Evolutionary conservation across 306 rosid species (phyloP).

Genomic region (Astragalus glycyphyllos): DNA sequence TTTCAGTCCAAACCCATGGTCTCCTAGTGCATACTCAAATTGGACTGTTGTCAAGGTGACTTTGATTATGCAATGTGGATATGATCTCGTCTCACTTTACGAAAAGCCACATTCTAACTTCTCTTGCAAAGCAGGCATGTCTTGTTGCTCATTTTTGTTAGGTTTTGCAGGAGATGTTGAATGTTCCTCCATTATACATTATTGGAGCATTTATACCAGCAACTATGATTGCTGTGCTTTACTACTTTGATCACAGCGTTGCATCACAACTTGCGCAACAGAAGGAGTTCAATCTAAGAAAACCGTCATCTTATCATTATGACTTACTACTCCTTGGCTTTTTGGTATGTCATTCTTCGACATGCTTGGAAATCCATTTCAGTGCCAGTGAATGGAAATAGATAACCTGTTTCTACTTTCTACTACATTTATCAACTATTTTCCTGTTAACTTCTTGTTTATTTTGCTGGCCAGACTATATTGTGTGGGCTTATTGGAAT

Average conservation of each 20-base stretch:
- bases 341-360: constrained; percentile 59
- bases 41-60: constrained; percentile 91
- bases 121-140: constrained; percentile 15
- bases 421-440: constrained; percentile 23
- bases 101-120: constrained; percentile 22
- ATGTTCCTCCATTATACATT: constrained; percentile 80
- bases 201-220: constrained; percentile 97
- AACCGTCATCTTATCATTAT: constrained; percentile 92
- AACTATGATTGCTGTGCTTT: constrained; percentile 96
- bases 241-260: constrained; percentile 93
- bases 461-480: constrained; percentile 64
- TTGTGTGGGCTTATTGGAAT: constrained; percentile 92
- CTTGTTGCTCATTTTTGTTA: constrained; percentile 44
- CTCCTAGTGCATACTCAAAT: constrained; percentile 90
- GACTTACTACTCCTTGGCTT: constrained; percentile 92
- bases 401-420: constrained; percentile 31
- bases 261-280: constrained; percentile 98
- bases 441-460: constrained; percentile 28
- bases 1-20: constrained; percentile 98
- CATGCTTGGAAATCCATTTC: constrained; percentile 19
- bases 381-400: constrained; percentile 20
- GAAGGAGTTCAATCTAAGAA: constrained; percentile 90
- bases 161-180: constrained; percentile 84
- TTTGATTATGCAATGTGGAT: constrained; percentile 35
- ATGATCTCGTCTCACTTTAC: not conserved